These are phyloP conservation scores for Xerocomellus chrysenteron DNA, from an alignment of 768 basidiomycete genomes.

Conservation along the genomic window DNA sequence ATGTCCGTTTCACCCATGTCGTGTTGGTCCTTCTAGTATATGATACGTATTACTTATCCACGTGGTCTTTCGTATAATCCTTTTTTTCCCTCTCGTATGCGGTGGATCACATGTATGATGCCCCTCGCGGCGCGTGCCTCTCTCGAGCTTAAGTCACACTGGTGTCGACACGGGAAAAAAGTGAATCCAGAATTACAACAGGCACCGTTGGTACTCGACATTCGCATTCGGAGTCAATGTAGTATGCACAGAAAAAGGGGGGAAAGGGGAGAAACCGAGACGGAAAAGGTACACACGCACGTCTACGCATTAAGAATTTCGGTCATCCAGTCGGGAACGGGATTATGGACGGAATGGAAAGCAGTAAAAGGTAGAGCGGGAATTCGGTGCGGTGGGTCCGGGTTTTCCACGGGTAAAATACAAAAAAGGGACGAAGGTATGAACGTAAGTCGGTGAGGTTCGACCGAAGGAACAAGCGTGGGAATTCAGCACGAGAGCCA, in stretches of 20 bases:
- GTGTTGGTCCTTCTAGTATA: neutral
- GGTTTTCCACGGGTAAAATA: neutral
- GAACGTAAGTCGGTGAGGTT: neutral
- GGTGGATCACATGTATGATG: too few relatives aligned
- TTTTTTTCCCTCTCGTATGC: neutral
- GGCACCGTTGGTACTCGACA: constrained; percentile 11
- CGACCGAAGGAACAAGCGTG: neutral
- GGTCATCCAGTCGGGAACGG: neutral
- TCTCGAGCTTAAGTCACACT: neutral
- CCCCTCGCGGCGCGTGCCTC: neutral
- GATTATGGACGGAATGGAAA: neutral
- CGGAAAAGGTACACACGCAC: neutral
- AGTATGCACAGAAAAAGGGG: constrained; percentile 6
- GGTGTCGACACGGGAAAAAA: neutral
- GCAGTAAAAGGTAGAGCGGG: neutral
- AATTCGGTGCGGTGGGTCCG: neutral
- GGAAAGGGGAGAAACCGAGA: neutral
- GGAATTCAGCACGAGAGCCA: neutral
- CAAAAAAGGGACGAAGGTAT: neutral
- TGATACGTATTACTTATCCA: neutral
- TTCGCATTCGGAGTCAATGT: constrained; percentile 3
- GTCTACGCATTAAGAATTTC: neutral
- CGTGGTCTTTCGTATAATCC: neutral
- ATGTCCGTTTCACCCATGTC: neutral
- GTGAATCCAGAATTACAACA: constrained; percentile 24